Base-by-base conservation (phyloP, 2,329 filamentous ascomycete species). In the Ascomycota sp. region DNA sequence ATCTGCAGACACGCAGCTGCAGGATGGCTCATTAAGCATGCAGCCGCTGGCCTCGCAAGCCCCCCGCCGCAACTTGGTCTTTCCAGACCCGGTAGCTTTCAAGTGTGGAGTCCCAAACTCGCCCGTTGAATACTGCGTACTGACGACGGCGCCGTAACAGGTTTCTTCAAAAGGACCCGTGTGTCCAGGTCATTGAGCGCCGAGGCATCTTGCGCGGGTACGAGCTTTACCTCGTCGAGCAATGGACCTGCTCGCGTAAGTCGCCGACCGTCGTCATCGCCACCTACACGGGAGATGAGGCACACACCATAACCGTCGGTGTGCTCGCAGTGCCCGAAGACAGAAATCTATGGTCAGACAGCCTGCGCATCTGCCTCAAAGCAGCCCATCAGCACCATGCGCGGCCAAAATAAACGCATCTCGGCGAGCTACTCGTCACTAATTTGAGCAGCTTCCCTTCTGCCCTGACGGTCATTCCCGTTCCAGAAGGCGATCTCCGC, bases 361-460 rank as follows among this genome's bases (percentile, higher is more conserved):
- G 76, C 35, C 53, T 95, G 36, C 69, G 74, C 30, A 59, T 83
- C 31, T 95, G 93, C 51, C 89, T 94, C 58, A 75, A 76, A 38
- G 80, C 82, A 2, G 68, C 93, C 30, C 73, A 78, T 33, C 73
- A 91, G 46, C 86, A 77, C 42, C 80, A 93, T 59, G 82, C 85
- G 1, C 67, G 81, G 25, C 72, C 75, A 22, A 82, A 80, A 47
- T 75, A 91, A 30, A 94, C 86, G 0, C 62, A 69, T 2, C 55
- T 91, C 10, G 89, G 89, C 5, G 76, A 77, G 35, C 56, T 95
- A 35, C 91, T 94, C 78, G 75, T 94, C 33, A 95, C 89, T 5
- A 94, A 94, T 47, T 59, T 95, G 20, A 86, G 79, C 52, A 77
- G 74, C 37, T 94, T 98, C 38, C 86, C 89, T 3, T 93, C 85